Conservation (phyloP, 331 rosid genomes). For the Telfairia occidentalis region DNA sequence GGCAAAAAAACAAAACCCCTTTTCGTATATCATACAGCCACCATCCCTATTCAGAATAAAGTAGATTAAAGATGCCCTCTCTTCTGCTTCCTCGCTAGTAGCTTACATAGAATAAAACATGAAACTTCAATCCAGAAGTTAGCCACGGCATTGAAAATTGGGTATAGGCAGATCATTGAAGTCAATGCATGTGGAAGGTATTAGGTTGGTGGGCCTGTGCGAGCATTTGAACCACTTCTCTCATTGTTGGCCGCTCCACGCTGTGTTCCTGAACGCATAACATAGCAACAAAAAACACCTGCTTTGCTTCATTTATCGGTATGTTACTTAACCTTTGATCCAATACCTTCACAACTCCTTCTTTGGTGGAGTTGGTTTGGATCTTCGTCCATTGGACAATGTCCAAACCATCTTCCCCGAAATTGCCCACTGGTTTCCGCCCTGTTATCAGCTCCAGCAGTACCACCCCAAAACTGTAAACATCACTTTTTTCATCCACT, state of each 20-base stretch:
- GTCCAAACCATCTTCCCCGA: slow-evolving; percentile 56
- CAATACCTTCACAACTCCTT: slow-evolving; percentile 26
- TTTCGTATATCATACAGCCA: background rate
- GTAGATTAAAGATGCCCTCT: background rate
- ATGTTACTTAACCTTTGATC: slow-evolving; percentile 32
- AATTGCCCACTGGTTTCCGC: slow-evolving; percentile 55
- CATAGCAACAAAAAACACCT: slow-evolving; percentile 52
- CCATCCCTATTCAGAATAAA: background rate
- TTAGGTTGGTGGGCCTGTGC: slow-evolving; percentile 41
- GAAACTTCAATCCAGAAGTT: background rate
- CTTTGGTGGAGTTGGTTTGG: slow-evolving; percentile 31
- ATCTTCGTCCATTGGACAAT: slow-evolving; percentile 66
- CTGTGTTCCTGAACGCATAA: slow-evolving; percentile 58
- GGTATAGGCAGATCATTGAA: background rate
- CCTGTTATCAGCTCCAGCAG: slow-evolving; percentile 61
- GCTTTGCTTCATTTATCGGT: slow-evolving; percentile 53
- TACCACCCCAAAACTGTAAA: slow-evolving; percentile 66
- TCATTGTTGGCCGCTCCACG: slow-evolving; percentile 72
- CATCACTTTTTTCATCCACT: slow-evolving; percentile 64
- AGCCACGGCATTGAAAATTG: background rate
- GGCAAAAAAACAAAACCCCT: background rate
- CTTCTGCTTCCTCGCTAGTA: background rate
- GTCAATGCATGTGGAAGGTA: slow-evolving; percentile 2
- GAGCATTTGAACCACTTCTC: slow-evolving; percentile 82
- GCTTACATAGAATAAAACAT: background rate